Base-by-base conservation (phyloP, 345 rosid species). In the Euphorbia pulcherrima region DNA sequence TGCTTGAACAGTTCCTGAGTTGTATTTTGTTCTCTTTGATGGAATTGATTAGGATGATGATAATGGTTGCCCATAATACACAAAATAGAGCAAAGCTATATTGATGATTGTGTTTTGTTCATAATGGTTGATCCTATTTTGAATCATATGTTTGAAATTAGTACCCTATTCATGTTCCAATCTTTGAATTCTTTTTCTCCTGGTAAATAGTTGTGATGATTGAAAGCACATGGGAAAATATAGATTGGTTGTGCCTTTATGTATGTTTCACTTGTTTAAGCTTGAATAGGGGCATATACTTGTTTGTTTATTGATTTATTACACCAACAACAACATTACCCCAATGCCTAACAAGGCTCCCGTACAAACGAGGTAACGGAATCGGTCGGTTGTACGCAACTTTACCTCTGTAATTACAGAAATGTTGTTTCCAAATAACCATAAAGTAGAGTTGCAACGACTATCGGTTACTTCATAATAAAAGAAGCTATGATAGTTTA, bases 1-100 rank as follows among this genome's bases (percentile, higher is more conserved):
- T 65, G 9, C 27, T 17, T 3, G 37, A 33, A 33, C 4, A 33
- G 7, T 33, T 33, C 7, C 37, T 33, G 37, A 33, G 37, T 33
- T 33, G 7, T 33, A 33, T 33, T 6, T 26, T 60, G 13, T n/a
- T 60, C 13, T n/a, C 84, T 92, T 89, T 62, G 71, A 73, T 2
- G 93, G 79, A 40, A 72, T 87, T 44, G 68, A 59, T 61, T 85
- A 77, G 33, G 90, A 84, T 18, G 86, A 83, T 18, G 76, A 79
- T 48, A 65, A 9, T 20, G 16, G 9, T 48, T 24, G 40, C 28
- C 39, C 50, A 37, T 61, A 3, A 61, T 9, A 21, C 7, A 33
- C 37, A 33, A 33, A 33, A 7, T 33, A 33, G 3, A 33, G 37
- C 37, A 33, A 2, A 33, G 37, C 37, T 33, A 30, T 16, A 17